A percentile compares a stretch with the other conserved stretches of the same genome.
These are phyloP conservation scores for Cichorium intybus DNA, from an alignment of 140 eudicot species.

Conservation along the genomic window DNA sequence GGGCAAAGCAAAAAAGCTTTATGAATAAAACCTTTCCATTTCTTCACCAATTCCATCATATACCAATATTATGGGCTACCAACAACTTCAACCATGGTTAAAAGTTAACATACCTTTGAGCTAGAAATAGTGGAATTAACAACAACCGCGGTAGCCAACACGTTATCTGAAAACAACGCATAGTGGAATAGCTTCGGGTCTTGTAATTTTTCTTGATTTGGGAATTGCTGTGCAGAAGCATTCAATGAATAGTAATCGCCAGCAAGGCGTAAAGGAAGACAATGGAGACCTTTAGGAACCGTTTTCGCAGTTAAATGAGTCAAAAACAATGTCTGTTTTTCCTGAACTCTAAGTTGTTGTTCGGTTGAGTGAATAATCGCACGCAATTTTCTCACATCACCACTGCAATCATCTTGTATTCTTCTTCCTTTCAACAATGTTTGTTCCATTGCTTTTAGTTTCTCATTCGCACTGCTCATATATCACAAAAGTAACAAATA, in stretches of 20 bases:
- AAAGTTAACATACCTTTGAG: slow-evolving; percentile 54
- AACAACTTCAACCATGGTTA: no score
- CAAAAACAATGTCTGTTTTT: slow-evolving; percentile 86
- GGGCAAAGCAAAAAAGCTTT: no score
- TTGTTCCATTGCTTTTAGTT: slow-evolving; percentile 84
- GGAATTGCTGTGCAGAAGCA: slow-evolving; percentile 59
- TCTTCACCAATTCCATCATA: no score
- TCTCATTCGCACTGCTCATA: slow-evolving; percentile 56
- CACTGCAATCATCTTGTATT: slow-evolving; percentile 88
- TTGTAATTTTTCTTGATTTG: slow-evolving; percentile 64
- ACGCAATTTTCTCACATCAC: slow-evolving; percentile 86
- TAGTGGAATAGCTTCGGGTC: slow-evolving; percentile 78
- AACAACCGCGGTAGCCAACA: slow-evolving; percentile 93
- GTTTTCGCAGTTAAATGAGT: slow-evolving; percentile 95
- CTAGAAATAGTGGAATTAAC: slow-evolving; percentile 82
- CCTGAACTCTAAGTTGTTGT: slow-evolving; percentile 86
- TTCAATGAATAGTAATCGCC: slow-evolving; percentile 69
- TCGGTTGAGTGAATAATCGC: slow-evolving; percentile 93
- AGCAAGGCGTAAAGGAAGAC: slow-evolving; percentile 92
- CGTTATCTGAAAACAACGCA: slow-evolving; percentile 86
- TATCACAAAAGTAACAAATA: slow-evolving; percentile 8
- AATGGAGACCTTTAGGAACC: slow-evolving; percentile 94
- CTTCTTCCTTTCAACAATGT: slow-evolving; percentile 81
- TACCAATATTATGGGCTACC: no score
- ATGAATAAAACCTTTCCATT: no score